A percentile compares a stretch with the other conserved stretches of the same genome.
These are phyloP conservation scores for Linnemannia schmuckeri DNA, from an alignment of 192 early-diverging fungal species.

Conservation along the genomic window DNA sequence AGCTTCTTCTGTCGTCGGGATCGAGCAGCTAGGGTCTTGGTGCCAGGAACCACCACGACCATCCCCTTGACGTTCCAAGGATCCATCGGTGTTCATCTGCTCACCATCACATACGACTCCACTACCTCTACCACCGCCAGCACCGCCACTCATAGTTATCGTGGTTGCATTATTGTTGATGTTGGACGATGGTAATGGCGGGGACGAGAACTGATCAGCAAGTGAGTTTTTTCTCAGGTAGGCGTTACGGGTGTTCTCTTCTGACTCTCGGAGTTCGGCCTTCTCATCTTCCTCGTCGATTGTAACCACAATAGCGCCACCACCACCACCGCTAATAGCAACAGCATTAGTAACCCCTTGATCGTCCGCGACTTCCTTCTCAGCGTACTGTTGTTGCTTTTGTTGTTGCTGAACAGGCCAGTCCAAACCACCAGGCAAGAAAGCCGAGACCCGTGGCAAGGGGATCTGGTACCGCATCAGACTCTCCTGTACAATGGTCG, in stretches of 20 bases:
- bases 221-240: neutral
- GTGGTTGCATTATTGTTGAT: neutral
- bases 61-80: conserved; percentile 1
- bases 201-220: conserved; percentile 5
- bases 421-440: conserved; percentile 21
- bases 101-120: neutral
- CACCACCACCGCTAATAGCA: neutral
- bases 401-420: conserved; percentile 9
- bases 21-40: neutral
- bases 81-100: neutral
- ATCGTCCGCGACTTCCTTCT: conserved; percentile 8
- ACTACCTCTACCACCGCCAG: neutral
- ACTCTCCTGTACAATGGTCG: conserved; percentile 13
- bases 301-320: neutral
- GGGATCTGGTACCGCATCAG: conserved; percentile 14
- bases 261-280: neutral
- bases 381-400: neutral
- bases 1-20: neutral
- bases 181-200: neutral
- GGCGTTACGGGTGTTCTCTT: neutral
- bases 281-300: conserved; percentile 13
- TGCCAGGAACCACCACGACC: neutral
- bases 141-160: neutral
- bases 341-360: neutral
- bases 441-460: conserved; percentile 14